Conservation (phyloP, 202 grass and related monocot genomes). For the Saccharum hybrid region DNA sequence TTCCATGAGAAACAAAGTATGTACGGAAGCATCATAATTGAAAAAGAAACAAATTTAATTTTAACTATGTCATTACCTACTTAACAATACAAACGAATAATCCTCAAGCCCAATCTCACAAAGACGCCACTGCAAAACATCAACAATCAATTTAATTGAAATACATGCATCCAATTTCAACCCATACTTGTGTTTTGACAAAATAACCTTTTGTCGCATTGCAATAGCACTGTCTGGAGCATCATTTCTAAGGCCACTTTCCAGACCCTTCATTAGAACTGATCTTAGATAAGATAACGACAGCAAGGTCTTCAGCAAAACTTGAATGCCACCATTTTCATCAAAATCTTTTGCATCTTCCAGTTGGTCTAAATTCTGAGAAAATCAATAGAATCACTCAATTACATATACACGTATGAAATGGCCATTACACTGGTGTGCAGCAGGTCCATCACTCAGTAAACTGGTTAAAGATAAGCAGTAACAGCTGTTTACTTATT, state of each 20-base stretch:
- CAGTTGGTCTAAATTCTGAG: conserved; percentile 75
- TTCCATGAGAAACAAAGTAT: conserved; percentile 20
- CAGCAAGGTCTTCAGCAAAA: conserved; percentile 74
- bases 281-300: conserved; percentile 73
- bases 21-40: not conserved
- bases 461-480: conserved; percentile 29
- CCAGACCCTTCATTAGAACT: conserved; percentile 77
- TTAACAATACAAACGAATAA: conserved; percentile 96
- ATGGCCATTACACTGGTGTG: conserved; percentile 11
- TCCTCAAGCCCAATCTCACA: conserved; percentile 98
- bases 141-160: conserved; percentile 49
- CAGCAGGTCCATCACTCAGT: conserved; percentile 1
- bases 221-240: conserved; percentile 88
- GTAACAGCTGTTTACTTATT: conserved; percentile 7
- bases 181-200: conserved; percentile 28
- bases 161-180: conserved; percentile 41
- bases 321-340: conserved; percentile 51
- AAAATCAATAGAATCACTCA: conserved; percentile 33
- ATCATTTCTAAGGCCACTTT: conserved; percentile 97
- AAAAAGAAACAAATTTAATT: conserved; percentile 10
- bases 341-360: conserved; percentile 51
- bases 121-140: conserved; percentile 84
- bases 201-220: conserved; percentile 87
- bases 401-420: conserved; percentile 10
- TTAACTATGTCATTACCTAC: conserved; percentile 59